These are phyloP conservation scores for Boletales sp. DNA, from an alignment of 768 basidiomycete genomes.

Conservation along the genomic window DNA sequence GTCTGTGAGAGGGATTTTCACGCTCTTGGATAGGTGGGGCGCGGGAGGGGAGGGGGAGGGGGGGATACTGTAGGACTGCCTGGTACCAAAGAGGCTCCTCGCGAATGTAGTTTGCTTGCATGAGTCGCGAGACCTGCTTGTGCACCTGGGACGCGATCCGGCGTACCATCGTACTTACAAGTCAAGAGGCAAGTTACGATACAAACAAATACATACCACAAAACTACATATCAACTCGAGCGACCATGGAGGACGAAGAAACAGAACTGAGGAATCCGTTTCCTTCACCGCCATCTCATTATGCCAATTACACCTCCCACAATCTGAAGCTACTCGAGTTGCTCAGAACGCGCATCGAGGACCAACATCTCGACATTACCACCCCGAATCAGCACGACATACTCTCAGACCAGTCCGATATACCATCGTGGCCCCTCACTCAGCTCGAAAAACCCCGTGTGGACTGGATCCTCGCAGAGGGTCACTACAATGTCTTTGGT, in stretches of 20 bases:
- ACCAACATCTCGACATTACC: conserved; percentile 33
- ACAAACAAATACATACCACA: too few species aligned
- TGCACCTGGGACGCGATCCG: conserved; percentile 86
- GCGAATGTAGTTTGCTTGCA: conserved; percentile 60
- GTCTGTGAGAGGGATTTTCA: conserved; percentile 18
- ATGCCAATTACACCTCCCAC: conserved; percentile 68
- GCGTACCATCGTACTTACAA: conserved; percentile 49
- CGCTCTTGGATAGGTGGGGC: conserved; percentile 54
- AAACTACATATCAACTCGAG: neutral
- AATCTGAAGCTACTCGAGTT: conserved; percentile 68
- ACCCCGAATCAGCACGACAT: conserved; percentile 55
- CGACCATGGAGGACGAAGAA: conserved; percentile 54
- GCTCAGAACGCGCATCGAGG: conserved; percentile 51
- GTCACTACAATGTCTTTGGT: conserved; percentile 80
- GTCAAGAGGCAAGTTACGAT: neutral
- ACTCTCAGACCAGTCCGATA: conserved; percentile 65
- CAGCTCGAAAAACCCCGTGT: conserved; percentile 84
- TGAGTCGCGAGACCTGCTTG: conserved; percentile 77
- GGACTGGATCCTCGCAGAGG: conserved; percentile 88
- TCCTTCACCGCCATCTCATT: conserved; percentile 85
- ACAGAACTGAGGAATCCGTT: conserved; percentile 82
- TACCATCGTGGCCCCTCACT: conserved; percentile 73
- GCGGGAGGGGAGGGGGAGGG: conserved; percentile 78
- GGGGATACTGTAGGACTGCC: conserved; percentile 85
- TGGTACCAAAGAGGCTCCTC: conserved; percentile 79